These are phyloP conservation scores for Aspergillus cristatus DNA, from an alignment of 495 filamentous ascomycete genomes.

Conservation along the genomic window DNA sequence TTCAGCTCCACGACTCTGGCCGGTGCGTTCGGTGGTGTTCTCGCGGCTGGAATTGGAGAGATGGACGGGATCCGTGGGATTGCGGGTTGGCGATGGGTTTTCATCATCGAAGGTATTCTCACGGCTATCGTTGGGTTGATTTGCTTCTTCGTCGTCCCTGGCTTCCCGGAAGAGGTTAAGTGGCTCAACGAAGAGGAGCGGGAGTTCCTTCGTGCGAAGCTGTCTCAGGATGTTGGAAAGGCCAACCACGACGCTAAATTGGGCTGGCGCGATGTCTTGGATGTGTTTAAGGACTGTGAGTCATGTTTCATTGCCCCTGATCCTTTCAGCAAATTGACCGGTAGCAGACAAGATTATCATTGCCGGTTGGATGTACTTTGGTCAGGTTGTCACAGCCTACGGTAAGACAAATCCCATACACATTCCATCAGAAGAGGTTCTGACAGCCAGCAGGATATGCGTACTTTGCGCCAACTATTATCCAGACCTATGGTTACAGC, in stretches of 20 bases:
- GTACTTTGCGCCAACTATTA: conserved; percentile 73
- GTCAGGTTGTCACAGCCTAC: conserved; percentile 79
- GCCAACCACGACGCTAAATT: conserved; percentile 59
- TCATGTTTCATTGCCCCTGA: conserved; percentile 5
- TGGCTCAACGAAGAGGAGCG: conserved; percentile 69
- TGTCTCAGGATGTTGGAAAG: conserved; percentile 69
- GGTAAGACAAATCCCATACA: conserved; percentile 39
- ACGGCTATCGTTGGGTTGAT: conserved; percentile 62
- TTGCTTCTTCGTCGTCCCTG: conserved; percentile 74
- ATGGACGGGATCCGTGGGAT: conserved; percentile 58
- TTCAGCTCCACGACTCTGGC: conserved; percentile 76
- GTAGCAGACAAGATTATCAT: conserved; percentile 53
- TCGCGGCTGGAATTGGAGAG: conserved; percentile 78
- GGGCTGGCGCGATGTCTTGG: conserved; percentile 51
- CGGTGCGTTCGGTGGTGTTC: conserved; percentile 77
- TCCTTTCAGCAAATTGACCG: conserved; percentile 2
- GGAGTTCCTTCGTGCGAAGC: conserved; percentile 59
- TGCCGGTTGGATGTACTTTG: conserved; percentile 80
- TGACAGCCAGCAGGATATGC: conserved; percentile 41
- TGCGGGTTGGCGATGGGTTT: conserved; percentile 80
- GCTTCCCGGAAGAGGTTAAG: conserved; percentile 55
- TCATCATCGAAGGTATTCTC: conserved; percentile 61
- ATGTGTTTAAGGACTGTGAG: conserved; percentile 68
- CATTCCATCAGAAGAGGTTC: neutral
- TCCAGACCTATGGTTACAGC: conserved; percentile 54